phyloP scores from a whole-genome alignment of 805 yeast genomes.

The Tanozyma kutaoensis region DNA sequence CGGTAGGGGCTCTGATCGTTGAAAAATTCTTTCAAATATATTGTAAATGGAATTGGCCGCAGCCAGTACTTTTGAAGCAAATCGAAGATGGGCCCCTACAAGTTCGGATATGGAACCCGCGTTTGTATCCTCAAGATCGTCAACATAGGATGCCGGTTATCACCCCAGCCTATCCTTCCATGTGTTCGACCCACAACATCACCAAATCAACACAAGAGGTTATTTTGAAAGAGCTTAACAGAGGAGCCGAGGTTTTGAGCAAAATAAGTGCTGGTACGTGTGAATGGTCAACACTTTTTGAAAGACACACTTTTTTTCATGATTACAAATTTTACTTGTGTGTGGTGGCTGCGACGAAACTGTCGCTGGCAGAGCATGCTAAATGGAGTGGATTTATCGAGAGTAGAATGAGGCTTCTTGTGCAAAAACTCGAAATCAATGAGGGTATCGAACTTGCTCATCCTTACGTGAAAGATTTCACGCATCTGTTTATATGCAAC shows the following conservation, averaged over 20 bases:
- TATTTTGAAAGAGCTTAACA: conserved; percentile 61
- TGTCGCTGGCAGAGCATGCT: conserved; percentile 54
- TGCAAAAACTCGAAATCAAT: conserved; percentile 67
- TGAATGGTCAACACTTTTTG: conserved; percentile 65
- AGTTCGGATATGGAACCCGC: conserved; percentile 95
- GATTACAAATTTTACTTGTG: conserved; percentile 80
- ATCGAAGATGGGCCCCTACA: conserved; percentile 97
- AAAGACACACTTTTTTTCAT: conserved; percentile 70
- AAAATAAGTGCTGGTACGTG: conserved; percentile 52
- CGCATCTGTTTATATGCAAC: conserved; percentile 25
- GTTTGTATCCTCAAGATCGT: conserved; percentile 77
- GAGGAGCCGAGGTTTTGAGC: conserved; percentile 62
- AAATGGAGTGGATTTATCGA: conserved; percentile 93
- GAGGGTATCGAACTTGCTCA: conserved; percentile 76
- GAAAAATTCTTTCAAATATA: conserved; percentile 79
- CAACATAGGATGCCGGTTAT: conserved; percentile 94
- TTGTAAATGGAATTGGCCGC: conserved; percentile 96
- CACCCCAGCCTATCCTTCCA: conserved; percentile 95
- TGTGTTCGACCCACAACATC: conserved; percentile 98
- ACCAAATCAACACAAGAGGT: conserved; percentile 78
- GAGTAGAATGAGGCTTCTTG: conserved; percentile 68
- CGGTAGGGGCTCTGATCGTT: conserved; percentile 86
- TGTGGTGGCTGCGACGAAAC: conserved; percentile 66
- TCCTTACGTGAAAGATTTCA: conserved; percentile 76
- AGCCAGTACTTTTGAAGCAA: conserved; percentile 83